phyloP scores from a whole-genome alignment of 176 grass and related monocot genomes.

The Themeda triandra region DNA sequence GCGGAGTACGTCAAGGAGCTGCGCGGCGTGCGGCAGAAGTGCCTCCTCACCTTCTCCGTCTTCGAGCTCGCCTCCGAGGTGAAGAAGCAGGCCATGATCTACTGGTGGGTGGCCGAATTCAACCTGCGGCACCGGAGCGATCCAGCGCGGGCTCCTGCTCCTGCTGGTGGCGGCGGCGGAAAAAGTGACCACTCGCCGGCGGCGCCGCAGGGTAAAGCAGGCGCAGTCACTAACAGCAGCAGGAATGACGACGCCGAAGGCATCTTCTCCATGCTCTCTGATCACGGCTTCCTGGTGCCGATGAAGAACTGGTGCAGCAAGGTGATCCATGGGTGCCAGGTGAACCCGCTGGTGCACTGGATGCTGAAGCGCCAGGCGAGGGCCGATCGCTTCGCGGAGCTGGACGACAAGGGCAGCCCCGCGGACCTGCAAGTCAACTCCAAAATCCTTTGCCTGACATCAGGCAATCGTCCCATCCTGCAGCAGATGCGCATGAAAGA shows the following conservation, averaged over 20 bases:
- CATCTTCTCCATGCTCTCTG: neutral
- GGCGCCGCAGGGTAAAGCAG: too few relatives aligned
- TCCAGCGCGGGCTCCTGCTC: neutral
- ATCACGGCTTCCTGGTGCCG: conserved; percentile 38
- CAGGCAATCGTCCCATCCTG: neutral
- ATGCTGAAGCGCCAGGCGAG: conserved; percentile 38
- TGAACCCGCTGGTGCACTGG: conserved; percentile 58
- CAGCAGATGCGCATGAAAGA: neutral
- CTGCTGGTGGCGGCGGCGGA: neutral
- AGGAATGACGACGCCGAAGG: neutral
- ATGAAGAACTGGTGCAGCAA: conserved; percentile 24
- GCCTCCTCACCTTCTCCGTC: conserved; percentile 47
- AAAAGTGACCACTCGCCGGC: too few relatives aligned
- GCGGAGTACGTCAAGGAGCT: neutral
- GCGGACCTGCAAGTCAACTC: fast-evolving
- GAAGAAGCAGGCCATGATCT: conserved; percentile 41
- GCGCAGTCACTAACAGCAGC: neutral
- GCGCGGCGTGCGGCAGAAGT: neutral
- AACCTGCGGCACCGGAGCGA: neutral
- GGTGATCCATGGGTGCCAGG: conserved; percentile 42
- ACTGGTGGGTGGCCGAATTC: conserved; percentile 43
- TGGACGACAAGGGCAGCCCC: neutral
- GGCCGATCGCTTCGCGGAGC: neutral
- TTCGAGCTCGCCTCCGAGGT: conserved; percentile 30
- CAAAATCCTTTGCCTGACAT: conserved; percentile 31